phyloP scores from a whole-genome alignment of 306 rosid genomes.

The Malus sieversii region DNA sequence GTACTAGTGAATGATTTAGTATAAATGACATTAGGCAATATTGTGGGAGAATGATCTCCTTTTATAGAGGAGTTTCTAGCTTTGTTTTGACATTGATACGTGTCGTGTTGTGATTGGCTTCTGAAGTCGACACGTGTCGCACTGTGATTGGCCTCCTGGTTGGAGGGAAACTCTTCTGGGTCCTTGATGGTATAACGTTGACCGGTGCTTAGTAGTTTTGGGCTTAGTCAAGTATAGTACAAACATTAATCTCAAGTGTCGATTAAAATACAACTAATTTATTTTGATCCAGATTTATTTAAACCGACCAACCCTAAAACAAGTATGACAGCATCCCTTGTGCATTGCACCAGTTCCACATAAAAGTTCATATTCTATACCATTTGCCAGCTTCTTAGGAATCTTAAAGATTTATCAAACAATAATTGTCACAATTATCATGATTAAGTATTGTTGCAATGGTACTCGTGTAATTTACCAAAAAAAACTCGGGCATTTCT shows the following conservation, averaged over 20 bases:
- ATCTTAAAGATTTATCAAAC: slow-evolving; percentile 24
- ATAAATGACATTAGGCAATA: too few relatives aligned
- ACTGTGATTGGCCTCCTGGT: too few relatives aligned
- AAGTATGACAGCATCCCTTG: neutral
- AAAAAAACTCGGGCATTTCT: slow-evolving; percentile 14
- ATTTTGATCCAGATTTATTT: neutral
- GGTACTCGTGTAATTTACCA: slow-evolving; percentile 25
- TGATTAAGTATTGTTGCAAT: slow-evolving; percentile 4
- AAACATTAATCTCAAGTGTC: neutral
- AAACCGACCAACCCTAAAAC: slow-evolving; percentile 5
- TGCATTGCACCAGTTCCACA: slow-evolving; percentile 7
- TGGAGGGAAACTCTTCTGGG: too few relatives aligned
- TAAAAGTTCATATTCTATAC: slow-evolving; percentile 9
- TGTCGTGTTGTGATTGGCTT: too few relatives aligned
- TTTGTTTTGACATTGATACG: too few relatives aligned
- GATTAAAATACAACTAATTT: neutral
- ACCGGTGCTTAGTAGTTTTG: too few relatives aligned
- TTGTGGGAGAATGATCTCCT: too few relatives aligned
- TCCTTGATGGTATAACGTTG: too few relatives aligned
- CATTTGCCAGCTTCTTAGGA: slow-evolving; percentile 38
- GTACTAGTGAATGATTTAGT: too few relatives aligned
- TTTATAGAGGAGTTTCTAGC: too few relatives aligned
- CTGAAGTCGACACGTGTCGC: too few relatives aligned
- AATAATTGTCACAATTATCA: slow-evolving; percentile 11
- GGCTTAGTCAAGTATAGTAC: too few relatives aligned